phyloP scores from a whole-genome alignment of 2,329 filamentous ascomycete genomes.

The Xylaria polymorpha region DNA sequence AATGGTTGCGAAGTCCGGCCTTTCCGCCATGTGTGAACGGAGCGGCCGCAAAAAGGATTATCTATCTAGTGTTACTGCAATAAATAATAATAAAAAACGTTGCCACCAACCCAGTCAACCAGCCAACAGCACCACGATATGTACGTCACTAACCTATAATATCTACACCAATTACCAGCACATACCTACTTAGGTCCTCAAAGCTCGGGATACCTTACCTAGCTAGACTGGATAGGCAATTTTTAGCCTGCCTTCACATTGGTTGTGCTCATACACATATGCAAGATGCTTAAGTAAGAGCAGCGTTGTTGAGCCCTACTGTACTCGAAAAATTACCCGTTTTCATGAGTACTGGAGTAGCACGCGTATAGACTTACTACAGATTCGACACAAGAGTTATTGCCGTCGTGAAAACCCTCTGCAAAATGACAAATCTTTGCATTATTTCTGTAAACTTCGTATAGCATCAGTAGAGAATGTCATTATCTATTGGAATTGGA shows the following conservation, averaged over 20 bases:
- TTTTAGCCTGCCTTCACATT: background rate
- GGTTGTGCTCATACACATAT: background rate
- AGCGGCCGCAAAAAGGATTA: background rate
- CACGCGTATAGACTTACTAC: conserved; percentile 30
- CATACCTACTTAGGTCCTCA: background rate
- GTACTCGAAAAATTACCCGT: conserved; percentile 6
- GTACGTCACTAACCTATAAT: conserved; percentile 24
- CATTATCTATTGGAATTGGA: background rate
- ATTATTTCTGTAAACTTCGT: conserved; percentile 23
- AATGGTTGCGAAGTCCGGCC: background rate
- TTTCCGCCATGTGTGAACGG: background rate
- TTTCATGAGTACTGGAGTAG: conserved; percentile 16
- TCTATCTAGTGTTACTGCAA: background rate
- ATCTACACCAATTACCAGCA: background rate
- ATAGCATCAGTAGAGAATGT: conserved; percentile 4
- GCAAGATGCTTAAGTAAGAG: conserved; percentile 1
- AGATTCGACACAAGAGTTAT: background rate
- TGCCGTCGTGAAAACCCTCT: background rate
- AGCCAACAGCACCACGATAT: background rate
- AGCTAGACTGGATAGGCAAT: background rate
- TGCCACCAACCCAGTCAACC: conserved; percentile 5
- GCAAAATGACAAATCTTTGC: conserved; percentile 27
- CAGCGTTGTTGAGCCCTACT: background rate
- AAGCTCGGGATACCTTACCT: conserved; percentile 1
- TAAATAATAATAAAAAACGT: background rate